These are phyloP conservation scores for Aethionema arabicum DNA, from an alignment of 345 rosid genomes.

Conservation along the genomic window DNA sequence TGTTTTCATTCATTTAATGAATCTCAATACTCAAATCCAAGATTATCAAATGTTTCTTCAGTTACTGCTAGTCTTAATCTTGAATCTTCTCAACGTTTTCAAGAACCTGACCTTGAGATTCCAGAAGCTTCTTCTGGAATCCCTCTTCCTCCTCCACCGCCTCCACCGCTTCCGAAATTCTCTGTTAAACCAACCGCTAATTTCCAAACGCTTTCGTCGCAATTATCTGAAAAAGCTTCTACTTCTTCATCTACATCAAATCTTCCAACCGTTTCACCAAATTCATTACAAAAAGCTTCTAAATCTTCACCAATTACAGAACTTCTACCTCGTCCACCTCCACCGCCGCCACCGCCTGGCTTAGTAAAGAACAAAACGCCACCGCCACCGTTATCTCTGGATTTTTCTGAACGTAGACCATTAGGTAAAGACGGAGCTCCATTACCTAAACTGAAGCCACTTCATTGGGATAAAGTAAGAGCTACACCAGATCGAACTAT, in stretches of 20 bases:
- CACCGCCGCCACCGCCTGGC: slow-evolving; percentile 54
- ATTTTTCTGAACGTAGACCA: slow-evolving; percentile 43
- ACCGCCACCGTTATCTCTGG: slow-evolving; percentile 73
- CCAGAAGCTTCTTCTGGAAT: slow-evolving; percentile 30
- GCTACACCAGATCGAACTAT: slow-evolving; percentile 77
- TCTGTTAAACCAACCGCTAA: slow-evolving; percentile 23
- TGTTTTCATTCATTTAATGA: slow-evolving; percentile 79
- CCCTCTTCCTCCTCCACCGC: slow-evolving; percentile 45
- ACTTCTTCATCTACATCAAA: slow-evolving; percentile 26
- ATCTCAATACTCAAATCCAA: slow-evolving; percentile 58
- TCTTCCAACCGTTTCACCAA: background rate
- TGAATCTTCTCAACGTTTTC: slow-evolving; percentile 38
- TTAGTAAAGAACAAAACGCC: slow-evolving; percentile 36
- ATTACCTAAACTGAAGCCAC: slow-evolving; percentile 89
- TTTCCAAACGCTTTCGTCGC: slow-evolving; percentile 26
- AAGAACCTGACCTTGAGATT: slow-evolving; percentile 27
- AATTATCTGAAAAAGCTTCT: slow-evolving; percentile 28
- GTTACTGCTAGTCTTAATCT: slow-evolving; percentile 42
- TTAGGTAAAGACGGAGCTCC: slow-evolving; percentile 74
- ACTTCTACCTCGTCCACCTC: slow-evolving; percentile 58
- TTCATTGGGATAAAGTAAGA: slow-evolving; percentile 99
- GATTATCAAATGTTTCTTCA: slow-evolving; percentile 66
- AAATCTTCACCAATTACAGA: slow-evolving; percentile 22
- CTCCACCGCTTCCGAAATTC: slow-evolving; percentile 42
- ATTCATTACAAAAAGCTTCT: slow-evolving; percentile 35